Base-by-base conservation (phyloP, 2,329 filamentous ascomycete genomes). In the Fusarium odoratissimum region DNA sequence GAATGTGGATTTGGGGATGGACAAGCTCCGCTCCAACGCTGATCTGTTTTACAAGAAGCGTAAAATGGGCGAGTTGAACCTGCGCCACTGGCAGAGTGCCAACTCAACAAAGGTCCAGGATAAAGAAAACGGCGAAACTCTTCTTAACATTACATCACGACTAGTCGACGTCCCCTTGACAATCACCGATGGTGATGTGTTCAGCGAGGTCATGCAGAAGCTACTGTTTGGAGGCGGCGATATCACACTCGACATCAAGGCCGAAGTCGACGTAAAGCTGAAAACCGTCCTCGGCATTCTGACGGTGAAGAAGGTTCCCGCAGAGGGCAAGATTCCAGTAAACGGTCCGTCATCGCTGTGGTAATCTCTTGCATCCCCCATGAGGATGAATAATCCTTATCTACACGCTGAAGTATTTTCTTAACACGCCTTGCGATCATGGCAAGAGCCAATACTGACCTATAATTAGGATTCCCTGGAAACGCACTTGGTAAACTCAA, bases 281-380 rank as follows among this genome's bases (percentile, higher is more conserved):
- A 86, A 91, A 65, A 98, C 95, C 35, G 91, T 92, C 31, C 86
- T 99, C 71, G 96, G 96, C 54, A 86, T 91, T 75, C 89, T 98
- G 78, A 88, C 92, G 60, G 85, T 98, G 77, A 94, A 93, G 81
- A 91, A 92, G 74, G 92, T 99, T 77, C 95, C 95, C 52, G 94
- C 90, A 81, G 88, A 95, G 85, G 95, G 96, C 76, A 89, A 91
- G 78, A 91, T 99, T 79, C 93, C 93, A 83, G 90, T 98, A 85
- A 97, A 97, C 89, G 93, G 95, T 97, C 92, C 91, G 95, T 94
- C 86, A 83, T 87, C 86, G 83, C 88, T 85, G 46, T 80, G 79
- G 78, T 82, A 80, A 75, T 76, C 66, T 73, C 69, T 65, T 66
- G 60, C 64, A 71, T 62, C 64, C 76, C 71, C 73, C 75, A 73